phyloP scores from a whole-genome alignment of 2,329 filamentous ascomycete species.

The Colletotrichum liriopes region DNA sequence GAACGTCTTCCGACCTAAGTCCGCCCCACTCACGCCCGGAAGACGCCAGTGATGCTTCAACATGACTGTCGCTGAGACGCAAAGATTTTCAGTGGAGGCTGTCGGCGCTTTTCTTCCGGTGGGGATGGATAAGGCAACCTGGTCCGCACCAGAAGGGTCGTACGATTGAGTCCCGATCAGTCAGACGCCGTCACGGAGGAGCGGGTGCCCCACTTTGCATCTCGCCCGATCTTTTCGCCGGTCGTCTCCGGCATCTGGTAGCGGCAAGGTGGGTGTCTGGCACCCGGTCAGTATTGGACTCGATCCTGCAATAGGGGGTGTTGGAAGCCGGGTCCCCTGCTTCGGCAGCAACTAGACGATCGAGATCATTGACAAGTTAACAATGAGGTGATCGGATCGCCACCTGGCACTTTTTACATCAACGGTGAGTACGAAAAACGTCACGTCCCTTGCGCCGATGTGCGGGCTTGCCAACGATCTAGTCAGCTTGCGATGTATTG shows the following conservation, averaged over 20 bases:
- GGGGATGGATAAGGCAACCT: slow-evolving; percentile 18
- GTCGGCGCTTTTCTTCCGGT: slow-evolving; percentile 11
- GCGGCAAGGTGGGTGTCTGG: slow-evolving; percentile 8
- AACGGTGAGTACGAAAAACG: not conserved
- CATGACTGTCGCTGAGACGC: not conserved
- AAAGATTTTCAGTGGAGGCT: slow-evolving; percentile 14
- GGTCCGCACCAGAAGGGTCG: slow-evolving; percentile 18
- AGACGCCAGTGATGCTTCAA: slow-evolving; percentile 12
- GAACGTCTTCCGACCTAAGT: slow-evolving; percentile 24
- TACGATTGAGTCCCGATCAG: slow-evolving; percentile 37
- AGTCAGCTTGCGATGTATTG: not conserved
- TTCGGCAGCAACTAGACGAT: not conserved
- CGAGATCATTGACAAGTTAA: not conserved
- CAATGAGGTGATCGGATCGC: not conserved
- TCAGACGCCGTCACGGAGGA: slow-evolving; percentile 39
- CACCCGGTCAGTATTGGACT: not conserved
- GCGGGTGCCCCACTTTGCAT: slow-evolving; percentile 25
- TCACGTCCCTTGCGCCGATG: not conserved
- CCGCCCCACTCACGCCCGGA: slow-evolving; percentile 21
- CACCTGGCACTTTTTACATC: not conserved
- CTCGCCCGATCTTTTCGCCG: slow-evolving; percentile 16
- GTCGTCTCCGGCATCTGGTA: slow-evolving; percentile 24
- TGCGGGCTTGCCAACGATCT: not conserved
- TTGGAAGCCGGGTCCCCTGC: not conserved
- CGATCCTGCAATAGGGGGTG: not conserved